Percentiles rank a stretch among this genome's conserved stretches.
These are phyloP conservation scores for Yamadazyma atlantica DNA, from an alignment of 1,139 yeast species.

Conservation along the genomic window DNA sequence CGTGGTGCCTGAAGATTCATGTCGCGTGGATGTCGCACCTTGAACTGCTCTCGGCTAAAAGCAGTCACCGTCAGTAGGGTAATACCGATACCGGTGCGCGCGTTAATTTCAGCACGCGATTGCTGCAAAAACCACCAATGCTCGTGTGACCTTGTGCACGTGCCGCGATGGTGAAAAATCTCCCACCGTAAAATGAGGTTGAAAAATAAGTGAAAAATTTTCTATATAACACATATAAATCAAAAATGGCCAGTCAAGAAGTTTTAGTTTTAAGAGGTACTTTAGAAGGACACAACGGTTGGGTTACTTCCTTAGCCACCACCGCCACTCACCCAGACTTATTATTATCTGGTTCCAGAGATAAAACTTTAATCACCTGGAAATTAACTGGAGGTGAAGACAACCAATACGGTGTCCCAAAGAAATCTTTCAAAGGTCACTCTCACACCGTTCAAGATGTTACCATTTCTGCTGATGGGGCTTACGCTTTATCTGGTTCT, in stretches of 20 bases:
- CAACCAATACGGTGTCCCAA: conserved; percentile 97
- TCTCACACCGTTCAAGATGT: conserved; percentile 98
- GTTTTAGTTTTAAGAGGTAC: conserved; percentile 99
- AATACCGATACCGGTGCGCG: conserved; percentile 14
- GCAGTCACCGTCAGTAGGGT: conserved; percentile 14
- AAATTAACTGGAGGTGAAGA: conserved; percentile 95
- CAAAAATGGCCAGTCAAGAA: conserved; percentile 73
- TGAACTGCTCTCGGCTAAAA: conserved; percentile 13
- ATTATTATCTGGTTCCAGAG: conserved; percentile 98
- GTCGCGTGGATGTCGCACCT: too few species aligned
- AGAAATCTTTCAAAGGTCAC: conserved; percentile 97
- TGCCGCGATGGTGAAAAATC: too few species aligned
- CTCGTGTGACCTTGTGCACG: not conserved
- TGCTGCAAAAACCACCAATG: not conserved
- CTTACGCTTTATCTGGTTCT: conserved; percentile 97
- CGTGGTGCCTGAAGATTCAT: too few species aligned
- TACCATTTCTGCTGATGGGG: conserved; percentile 97
- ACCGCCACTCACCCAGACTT: conserved; percentile 98
- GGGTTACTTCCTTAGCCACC: conserved; percentile 99
- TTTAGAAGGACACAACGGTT: conserved; percentile 83
- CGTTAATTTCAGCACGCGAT: conserved; percentile 12
- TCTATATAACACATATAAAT: conserved; percentile 10
- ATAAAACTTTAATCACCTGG: conserved; percentile 98
- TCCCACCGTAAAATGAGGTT: too few species aligned
- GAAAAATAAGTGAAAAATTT: conserved; percentile 12